A percentile compares a stretch with the other conserved stretches of the same genome.
Evolutionary conservation across 495 filamentous ascomycete genomes (phyloP).

Genomic region (Penicillium lividum): DNA sequence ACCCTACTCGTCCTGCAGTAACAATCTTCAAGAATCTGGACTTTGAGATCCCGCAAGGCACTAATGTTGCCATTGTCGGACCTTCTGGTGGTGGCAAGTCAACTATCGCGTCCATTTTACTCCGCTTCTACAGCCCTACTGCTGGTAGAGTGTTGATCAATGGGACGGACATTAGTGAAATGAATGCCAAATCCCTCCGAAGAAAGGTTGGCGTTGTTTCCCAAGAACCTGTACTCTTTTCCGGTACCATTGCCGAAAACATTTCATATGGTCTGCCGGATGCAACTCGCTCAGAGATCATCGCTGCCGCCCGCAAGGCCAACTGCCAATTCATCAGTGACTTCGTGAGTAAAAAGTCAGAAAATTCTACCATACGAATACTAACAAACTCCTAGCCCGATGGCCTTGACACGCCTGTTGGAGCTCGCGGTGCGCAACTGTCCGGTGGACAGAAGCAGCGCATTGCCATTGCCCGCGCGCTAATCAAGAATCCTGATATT

Average conservation of each 20-base stretch:
- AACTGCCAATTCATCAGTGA: slow-evolving; percentile 97
- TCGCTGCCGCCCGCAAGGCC: slow-evolving; percentile 85
- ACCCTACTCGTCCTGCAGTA: slow-evolving; percentile 88
- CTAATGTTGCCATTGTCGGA: slow-evolving; percentile 94
- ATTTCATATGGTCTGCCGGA: slow-evolving; percentile 88
- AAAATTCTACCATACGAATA: slow-evolving; percentile 6
- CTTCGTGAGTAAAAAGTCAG: slow-evolving; percentile 58
- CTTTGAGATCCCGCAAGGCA: slow-evolving; percentile 89
- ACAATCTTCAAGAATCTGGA: slow-evolving; percentile 84
- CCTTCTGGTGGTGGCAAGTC: slow-evolving; percentile 94
- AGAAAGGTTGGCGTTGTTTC: slow-evolving; percentile 92
- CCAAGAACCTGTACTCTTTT: slow-evolving; percentile 96
- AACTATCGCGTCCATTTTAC: slow-evolving; percentile 82
- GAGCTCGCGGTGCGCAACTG: slow-evolving; percentile 88
- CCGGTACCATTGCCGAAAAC: slow-evolving; percentile 93
- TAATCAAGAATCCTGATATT: slow-evolving; percentile 96
- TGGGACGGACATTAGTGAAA: slow-evolving; percentile 75
- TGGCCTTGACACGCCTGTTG: slow-evolving; percentile 90
- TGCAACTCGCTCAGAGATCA: slow-evolving; percentile 77
- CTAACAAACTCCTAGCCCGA: slow-evolving; percentile 59
- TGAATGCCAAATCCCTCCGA: slow-evolving; percentile 94
- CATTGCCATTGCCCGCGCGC: slow-evolving; percentile 91
- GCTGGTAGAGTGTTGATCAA: slow-evolving; percentile 79
- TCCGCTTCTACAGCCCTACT: slow-evolving; percentile 88
- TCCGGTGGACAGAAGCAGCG: slow-evolving; percentile 97